A percentile compares a stretch with the other conserved stretches of the same genome.
These are phyloP conservation scores for Chamaenerion angustifolium DNA, from an alignment of 345 rosid genomes.

Conservation along the genomic window DNA sequence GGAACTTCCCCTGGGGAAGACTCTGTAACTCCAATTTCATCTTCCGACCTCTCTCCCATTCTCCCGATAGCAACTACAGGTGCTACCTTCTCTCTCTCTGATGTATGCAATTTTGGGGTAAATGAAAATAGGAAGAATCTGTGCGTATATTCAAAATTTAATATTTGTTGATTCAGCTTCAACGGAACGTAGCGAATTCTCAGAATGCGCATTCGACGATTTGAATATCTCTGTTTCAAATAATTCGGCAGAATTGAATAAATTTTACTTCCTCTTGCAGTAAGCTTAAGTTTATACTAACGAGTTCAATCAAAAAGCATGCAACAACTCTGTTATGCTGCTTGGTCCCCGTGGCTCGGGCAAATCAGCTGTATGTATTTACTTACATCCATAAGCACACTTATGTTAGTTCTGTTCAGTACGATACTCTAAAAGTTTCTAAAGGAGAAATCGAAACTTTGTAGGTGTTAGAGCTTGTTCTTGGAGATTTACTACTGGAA, in stretches of 20 bases:
- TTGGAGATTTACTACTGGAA: conserved; percentile 45
- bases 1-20: too few species aligned
- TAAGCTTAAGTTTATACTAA: conserved; percentile 59
- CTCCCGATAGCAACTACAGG: conserved; percentile 79
- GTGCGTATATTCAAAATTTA: not conserved
- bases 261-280: conserved; percentile 17
- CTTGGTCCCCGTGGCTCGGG: conserved; percentile 94
- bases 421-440: not conserved
- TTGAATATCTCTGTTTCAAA: not conserved
- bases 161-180: too few species aligned
- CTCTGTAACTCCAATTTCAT: conserved; percentile 53
- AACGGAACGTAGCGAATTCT: not conserved
- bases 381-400: not conserved
- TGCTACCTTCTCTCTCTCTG: conserved; percentile 8
- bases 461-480: conserved; percentile 84
- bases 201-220: not conserved
- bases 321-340: conserved; percentile 85
- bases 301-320: conserved; percentile 57
- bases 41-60: conserved; percentile 41
- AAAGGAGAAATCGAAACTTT: not conserved
- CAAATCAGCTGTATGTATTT: conserved; percentile 43
- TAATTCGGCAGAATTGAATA: not conserved
- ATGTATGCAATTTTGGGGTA: not conserved
- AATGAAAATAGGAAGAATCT: not conserved
- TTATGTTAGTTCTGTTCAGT: not conserved